Evolutionary conservation across 805 yeast species (phyloP).

Genomic region (Metschnikowia sp.): DNA sequence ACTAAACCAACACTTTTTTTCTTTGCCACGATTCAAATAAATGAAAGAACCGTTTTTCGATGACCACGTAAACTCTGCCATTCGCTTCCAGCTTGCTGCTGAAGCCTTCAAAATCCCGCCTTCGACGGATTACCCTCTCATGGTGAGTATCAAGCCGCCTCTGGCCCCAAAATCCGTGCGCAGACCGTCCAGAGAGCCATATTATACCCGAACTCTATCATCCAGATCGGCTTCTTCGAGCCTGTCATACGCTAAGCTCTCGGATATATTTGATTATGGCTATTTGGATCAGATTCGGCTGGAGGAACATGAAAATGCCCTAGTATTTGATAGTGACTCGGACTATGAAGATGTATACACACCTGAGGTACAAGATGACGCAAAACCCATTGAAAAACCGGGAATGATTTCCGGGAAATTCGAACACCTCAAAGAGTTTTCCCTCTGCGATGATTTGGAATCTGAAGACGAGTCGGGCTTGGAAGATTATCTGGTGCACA

Average conservation of each 20-base stretch:
- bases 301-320: slow-evolving; percentile 11
- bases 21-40: not conserved
- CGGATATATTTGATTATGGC: slow-evolving; percentile 18
- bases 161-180: slow-evolving; percentile 9
- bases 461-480: slow-evolving; percentile 14
- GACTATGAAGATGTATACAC: slow-evolving; percentile 12
- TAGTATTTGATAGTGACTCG: slow-evolving; percentile 17
- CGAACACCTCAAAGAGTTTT: too few species aligned
- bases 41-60: slow-evolving; percentile 18
- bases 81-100: slow-evolving; percentile 2
- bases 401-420: too few species aligned
- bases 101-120: slow-evolving; percentile 11
- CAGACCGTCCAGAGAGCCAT: slow-evolving; percentile 18
- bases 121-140: slow-evolving; percentile 10
- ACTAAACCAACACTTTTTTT: not conserved
- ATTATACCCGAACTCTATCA: slow-evolving; percentile 8
- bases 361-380: not conserved
- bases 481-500: slow-evolving; percentile 17
- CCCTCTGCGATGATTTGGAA: not conserved
- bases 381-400: not conserved
- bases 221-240: slow-evolving; percentile 6
- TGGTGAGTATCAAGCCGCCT: slow-evolving; percentile 6
- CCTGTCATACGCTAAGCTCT: slow-evolving; percentile 15
- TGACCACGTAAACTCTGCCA: slow-evolving; percentile 12
- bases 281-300: slow-evolving; percentile 6